phyloP scores from a whole-genome alignment of 805 yeast species.

The Sporopachydermia quercuum region DNA sequence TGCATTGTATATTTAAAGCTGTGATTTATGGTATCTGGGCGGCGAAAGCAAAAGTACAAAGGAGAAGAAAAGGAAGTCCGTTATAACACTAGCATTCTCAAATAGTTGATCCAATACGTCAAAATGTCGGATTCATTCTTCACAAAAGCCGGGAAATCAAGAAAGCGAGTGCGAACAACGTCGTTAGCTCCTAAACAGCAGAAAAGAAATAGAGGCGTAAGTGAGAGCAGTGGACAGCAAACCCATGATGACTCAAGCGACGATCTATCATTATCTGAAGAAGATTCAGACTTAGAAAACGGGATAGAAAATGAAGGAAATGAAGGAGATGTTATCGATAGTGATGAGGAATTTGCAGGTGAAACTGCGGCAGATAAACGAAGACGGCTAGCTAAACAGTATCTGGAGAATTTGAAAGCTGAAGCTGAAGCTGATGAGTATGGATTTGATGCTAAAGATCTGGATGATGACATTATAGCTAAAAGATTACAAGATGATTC shows the following conservation, averaged over 20 bases:
- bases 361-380: slow-evolving; percentile 90
- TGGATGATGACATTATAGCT: slow-evolving; percentile 76
- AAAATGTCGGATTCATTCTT: slow-evolving; percentile 16
- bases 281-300: no score
- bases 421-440: slow-evolving; percentile 41
- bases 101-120: no score
- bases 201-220: no score
- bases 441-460: slow-evolving; percentile 74
- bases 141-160: slow-evolving; percentile 16
- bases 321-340: slow-evolving; percentile 56
- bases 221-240: no score
- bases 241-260: no score
- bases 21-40: no score
- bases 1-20: no score
- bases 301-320: background rate
- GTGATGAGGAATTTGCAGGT: slow-evolving; percentile 57
- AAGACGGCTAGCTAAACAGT: slow-evolving; percentile 86
- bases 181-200: slow-evolving; percentile 26
- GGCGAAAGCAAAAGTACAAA: no score
- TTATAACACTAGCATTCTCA: no score
- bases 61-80: no score
- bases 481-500: slow-evolving; percentile 75
- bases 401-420: slow-evolving; percentile 59
- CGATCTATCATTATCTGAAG: no score
- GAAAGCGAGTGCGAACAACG: slow-evolving; percentile 23